Evolutionary conservation across 1,284 basidiomycete species (phyloP).

Genomic region (Cutaneotrichosporon arboriforme): DNA sequence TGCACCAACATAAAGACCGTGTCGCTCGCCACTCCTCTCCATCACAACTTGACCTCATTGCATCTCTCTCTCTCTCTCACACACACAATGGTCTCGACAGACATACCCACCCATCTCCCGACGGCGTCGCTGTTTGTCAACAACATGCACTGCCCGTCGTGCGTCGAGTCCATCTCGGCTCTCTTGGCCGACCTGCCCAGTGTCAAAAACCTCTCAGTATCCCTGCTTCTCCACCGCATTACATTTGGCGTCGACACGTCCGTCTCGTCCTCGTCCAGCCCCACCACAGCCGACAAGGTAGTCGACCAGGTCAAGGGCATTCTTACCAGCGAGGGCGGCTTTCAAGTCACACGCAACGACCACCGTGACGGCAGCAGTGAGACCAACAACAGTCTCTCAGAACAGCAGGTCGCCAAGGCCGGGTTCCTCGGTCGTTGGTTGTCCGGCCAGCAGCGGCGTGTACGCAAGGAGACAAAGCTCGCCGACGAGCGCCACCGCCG

Average conservation of each 20-base stretch:
- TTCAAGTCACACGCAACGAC: slow-evolving; percentile 24
- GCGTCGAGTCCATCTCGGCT: slow-evolving; percentile 41
- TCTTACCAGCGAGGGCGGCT: slow-evolving; percentile 34
- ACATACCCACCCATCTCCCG: slow-evolving; percentile 22
- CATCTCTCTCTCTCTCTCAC: neutral
- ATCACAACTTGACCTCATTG: neutral
- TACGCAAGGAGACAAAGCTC: slow-evolving; percentile 9
- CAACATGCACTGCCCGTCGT: slow-evolving; percentile 49
- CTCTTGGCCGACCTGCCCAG: slow-evolving; percentile 31
- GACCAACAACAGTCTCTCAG: too few species aligned
- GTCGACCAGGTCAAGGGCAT: slow-evolving; percentile 21
- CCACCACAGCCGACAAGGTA: slow-evolving; percentile 14
- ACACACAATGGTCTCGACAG: neutral
- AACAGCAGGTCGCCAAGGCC: neutral
- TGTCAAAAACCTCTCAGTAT: slow-evolving; percentile 34
- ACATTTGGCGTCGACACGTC: slow-evolving; percentile 28
- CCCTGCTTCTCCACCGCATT: slow-evolving; percentile 41
- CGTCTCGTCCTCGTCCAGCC: slow-evolving; percentile 9
- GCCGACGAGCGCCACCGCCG: slow-evolving; percentile 27
- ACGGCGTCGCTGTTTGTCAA: slow-evolving; percentile 29
- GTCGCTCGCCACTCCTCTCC: neutral
- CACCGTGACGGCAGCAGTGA: slow-evolving; percentile 6
- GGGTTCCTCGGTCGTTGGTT: slow-evolving; percentile 1
- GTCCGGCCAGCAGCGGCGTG: neutral
- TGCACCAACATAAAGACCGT: neutral